Evolutionary conservation across 2,329 filamentous ascomycete species (phyloP).

Genomic region (Chaetomium sp.): DNA sequence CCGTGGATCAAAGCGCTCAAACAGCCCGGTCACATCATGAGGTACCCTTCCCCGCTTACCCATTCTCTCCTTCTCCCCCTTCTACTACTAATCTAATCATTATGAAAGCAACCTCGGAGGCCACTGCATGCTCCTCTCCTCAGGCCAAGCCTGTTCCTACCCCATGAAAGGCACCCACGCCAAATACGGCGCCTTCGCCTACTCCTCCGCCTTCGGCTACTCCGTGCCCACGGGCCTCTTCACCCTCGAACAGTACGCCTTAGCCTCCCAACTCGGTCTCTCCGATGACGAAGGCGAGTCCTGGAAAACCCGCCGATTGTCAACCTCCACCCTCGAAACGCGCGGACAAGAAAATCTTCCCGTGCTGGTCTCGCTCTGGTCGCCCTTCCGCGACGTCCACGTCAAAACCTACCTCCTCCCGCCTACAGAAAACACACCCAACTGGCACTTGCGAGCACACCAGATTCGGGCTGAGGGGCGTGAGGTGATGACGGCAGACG

Average conservation of each 20-base stretch:
- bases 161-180: constrained; percentile 75
- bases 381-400: constrained; percentile 61
- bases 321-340: constrained; percentile 55
- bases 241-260: constrained; percentile 68
- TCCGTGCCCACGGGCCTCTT: constrained; percentile 71
- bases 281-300: constrained; percentile 72
- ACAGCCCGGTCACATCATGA: constrained; percentile 68
- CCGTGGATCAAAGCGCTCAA: constrained; percentile 53
- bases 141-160: constrained; percentile 75
- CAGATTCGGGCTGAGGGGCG: constrained; percentile 53
- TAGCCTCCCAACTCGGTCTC: constrained; percentile 68
- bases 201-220: constrained; percentile 69
- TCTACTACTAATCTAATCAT: constrained; percentile 3
- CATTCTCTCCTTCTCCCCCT: background rate
- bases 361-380: constrained; percentile 63
- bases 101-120: constrained; percentile 54
- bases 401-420: constrained; percentile 61
- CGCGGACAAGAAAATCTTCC: constrained; percentile 40
- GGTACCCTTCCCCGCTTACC: constrained; percentile 27
- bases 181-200: constrained; percentile 75
- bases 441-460: constrained; percentile 66
- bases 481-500: constrained; percentile 65
- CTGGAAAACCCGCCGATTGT: constrained; percentile 69
- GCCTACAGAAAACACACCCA: constrained; percentile 46
- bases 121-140: constrained; percentile 68